phyloP scores from a whole-genome alignment of 306 rosid species.

The Quercus glauca region DNA sequence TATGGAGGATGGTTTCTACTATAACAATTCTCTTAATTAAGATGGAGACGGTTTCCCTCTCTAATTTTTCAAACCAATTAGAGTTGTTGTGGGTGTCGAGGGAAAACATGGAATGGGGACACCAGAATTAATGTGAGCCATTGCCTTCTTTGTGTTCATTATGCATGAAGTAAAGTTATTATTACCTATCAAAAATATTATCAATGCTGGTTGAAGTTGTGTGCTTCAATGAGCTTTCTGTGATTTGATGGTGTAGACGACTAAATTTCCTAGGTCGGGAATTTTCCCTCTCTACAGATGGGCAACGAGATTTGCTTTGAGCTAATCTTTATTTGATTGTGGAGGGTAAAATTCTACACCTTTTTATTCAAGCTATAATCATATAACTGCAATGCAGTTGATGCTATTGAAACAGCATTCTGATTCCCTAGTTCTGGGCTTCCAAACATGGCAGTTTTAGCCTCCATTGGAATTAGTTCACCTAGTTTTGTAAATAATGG shows the following conservation, averaged over 20 bases:
- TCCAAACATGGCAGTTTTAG: neutral
- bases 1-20: slow-evolving; percentile 31
- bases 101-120: slow-evolving; percentile 18
- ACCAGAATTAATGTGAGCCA: neutral
- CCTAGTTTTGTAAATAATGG: neutral
- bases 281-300: no score
- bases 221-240: neutral
- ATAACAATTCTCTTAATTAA: slow-evolving; percentile 3
- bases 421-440: neutral
- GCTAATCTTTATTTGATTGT: neutral
- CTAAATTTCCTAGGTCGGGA: no score
- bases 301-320: neutral
- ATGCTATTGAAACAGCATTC: neutral
- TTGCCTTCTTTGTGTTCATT: no score
- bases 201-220: slow-evolving; percentile 19
- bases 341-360: neutral
- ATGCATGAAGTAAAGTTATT: no score
- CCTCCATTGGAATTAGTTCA: neutral
- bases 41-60: slow-evolving; percentile 12
- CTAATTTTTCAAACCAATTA: neutral
- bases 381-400: neutral
- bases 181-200: neutral
- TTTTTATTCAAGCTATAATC: neutral
- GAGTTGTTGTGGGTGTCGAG: slow-evolving; percentile 23
- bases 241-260: neutral